Evolutionary conservation across 2,329 filamentous ascomycete genomes (phyloP).

Genomic region (Dothiorella sarmentorum): DNA sequence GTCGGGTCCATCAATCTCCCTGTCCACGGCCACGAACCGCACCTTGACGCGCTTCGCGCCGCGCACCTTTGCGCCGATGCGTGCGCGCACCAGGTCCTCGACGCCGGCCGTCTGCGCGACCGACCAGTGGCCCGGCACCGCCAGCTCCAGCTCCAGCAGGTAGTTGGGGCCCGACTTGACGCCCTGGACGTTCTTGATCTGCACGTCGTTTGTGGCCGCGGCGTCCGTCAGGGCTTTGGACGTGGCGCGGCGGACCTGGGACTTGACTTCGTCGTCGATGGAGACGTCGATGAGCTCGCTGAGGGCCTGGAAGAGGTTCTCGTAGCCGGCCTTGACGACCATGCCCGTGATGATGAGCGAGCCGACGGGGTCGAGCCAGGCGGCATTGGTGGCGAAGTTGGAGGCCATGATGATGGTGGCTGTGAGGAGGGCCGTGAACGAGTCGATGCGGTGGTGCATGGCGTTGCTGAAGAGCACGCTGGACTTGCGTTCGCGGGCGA

Average conservation of each 20-base stretch:
- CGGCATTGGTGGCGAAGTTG: conserved; percentile 78
- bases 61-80: conserved; percentile 71
- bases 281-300: conserved; percentile 88
- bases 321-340: conserved; percentile 85
- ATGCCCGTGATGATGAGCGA: conserved; percentile 88
- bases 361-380: conserved; percentile 92
- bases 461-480: conserved; percentile 95
- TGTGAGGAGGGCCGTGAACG: conserved; percentile 89
- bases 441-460: conserved; percentile 93
- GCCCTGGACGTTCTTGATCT: conserved; percentile 76
- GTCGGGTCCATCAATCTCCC: conserved; percentile 41
- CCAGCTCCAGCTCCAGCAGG: conserved; percentile 83
- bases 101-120: conserved; percentile 66
- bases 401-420: conserved; percentile 84
- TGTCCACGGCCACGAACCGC: conserved; percentile 68
- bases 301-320: conserved; percentile 78
- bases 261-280: conserved; percentile 79
- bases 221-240: conserved; percentile 29
- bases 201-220: conserved; percentile 31
- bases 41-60: conserved; percentile 81
- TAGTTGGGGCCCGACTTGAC: conserved; percentile 97
- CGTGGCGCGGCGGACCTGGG: conserved; percentile 64
- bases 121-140: conserved; percentile 72
- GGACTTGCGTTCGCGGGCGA: conserved; percentile 89
- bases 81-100: conserved; percentile 70